Evolutionary conservation across 1,139 yeast species (phyloP), one percentile per base, ranked within the genome.

Genomic region (Nakaseomyces delphensis): DNA sequence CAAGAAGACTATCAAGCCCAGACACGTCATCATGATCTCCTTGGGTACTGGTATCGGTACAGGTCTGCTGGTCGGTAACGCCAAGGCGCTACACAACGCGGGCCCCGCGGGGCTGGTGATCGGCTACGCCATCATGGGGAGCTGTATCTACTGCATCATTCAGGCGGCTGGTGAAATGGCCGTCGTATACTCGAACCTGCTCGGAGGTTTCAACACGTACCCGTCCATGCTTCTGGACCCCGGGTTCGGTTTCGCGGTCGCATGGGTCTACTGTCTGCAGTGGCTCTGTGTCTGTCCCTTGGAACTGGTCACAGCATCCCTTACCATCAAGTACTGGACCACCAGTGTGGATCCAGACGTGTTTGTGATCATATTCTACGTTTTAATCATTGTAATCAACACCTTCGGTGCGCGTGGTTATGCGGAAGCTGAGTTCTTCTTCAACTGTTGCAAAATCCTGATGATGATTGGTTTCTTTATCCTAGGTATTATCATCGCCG

Each of bases 101-200:
- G 95, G 96, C 27, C 94, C 94, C 3, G 91, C 83, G 4, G 83
- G 84, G 43, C 65, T 84, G 33, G 61, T 84, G 36, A 73, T 80
- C 45, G 87, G 87, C 44, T 84, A 79, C 57, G 74, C 75, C 41
- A 64, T 79, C 38, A 72, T 83, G 48, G 83, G 87, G 37, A 69
- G 81, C 7, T 71, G 82, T 74, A 76, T 85, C 52, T 83, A 76
- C 65, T 74, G 77, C 54, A 81, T 84, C 38, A 80, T 84, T 54
- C 89, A 83, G 59, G 79, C 91, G n/a, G 76, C 86, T 44, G 93
- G 95, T 50, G 96, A 86, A 63, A 61, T 85, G 59, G 86, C 93
- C 38, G 84, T 83, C 33, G 72, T 79, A 10, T 83, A 79, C 63
- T 60, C 64, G 44, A 89, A 91, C 32, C 78, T 84, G 37, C 70